Base-by-base conservation (phyloP, 495 filamentous ascomycete species). In the Hypoxylon fragiforme region DNA sequence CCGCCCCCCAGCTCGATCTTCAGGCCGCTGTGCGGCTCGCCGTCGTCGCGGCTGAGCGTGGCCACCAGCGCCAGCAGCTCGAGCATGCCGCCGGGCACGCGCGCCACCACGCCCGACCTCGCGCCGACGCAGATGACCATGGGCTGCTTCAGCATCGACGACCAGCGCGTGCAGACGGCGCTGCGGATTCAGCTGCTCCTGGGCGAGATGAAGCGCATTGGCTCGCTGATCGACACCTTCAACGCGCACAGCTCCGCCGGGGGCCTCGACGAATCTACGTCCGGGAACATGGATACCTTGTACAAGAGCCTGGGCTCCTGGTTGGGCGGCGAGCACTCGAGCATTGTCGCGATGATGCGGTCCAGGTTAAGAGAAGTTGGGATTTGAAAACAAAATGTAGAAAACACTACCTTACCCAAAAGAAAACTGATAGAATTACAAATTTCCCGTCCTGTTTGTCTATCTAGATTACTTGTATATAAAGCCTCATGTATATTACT, bases 171-270 rank as follows among this genome's bases (percentile, higher is more conserved):
- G 19, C 52, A 62, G 34, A 44, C 62, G 1, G 59, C 59, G 1
- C 14, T 65, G 19, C 62, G 39, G 15, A 54, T 62, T 21, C 62
- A 65, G 36, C 37, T 65, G 37, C 11, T 65, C 1, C 30, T 54
- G 12, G 55, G 59, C 3, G 59, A 63, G 35, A 60, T 60, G 28
- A 32, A 45, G 24, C 47, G 47, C 22, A 35, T 34, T 12, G 31
- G 40, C 8, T 24, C 3, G 28, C 26, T 63, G 12, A 50, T 63
- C 31, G 54, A 63, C 7, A 20, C 15, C 15, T 59, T 63, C 30
- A 16, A 30, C 34, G 21, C 41, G 12, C 2, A 13, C 2, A 22
- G 16, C 2, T 15, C 11, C 8, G 9, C 11, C 8, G 9, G 32
- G 22, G 22, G 15, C 4, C 14, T 22, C 19, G 46, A 48, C 22